Conservation (phyloP, 352 stramenopile species). For the Blastocystis sp. region DNA sequence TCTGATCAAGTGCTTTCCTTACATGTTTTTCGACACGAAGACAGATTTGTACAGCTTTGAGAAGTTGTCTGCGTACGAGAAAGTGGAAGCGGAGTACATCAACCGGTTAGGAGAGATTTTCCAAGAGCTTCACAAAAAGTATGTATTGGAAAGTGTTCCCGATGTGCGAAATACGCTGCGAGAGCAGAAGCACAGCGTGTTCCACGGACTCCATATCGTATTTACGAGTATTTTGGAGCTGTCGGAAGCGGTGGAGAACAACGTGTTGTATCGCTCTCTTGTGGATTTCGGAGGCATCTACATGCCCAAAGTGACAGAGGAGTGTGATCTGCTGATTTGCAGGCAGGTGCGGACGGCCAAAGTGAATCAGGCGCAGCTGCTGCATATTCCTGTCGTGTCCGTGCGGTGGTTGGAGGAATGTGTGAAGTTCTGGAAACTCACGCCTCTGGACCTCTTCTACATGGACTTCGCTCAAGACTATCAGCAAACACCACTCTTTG, state of each 20-base stretch:
- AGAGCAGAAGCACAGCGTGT: neutral
- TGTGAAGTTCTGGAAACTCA: slow-evolving; percentile 43
- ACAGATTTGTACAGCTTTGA: neutral
- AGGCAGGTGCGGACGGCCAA: slow-evolving; percentile 9
- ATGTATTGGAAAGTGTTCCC: neutral
- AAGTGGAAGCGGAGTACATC: slow-evolving; percentile 33
- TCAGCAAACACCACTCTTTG: neutral
- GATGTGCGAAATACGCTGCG: neutral
- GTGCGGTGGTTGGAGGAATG: slow-evolving; percentile 54
- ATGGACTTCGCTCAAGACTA: slow-evolving; percentile 47
- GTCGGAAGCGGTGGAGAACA: slow-evolving; percentile 15
- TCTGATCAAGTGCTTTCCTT: slow-evolving; percentile 49
- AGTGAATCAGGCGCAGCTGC: slow-evolving; percentile 28
- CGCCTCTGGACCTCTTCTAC: slow-evolving; percentile 10
- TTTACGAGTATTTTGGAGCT: slow-evolving; percentile 45
- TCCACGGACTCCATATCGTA: slow-evolving; percentile 6
- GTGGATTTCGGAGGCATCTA: slow-evolving; percentile 30
- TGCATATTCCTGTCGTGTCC: slow-evolving; percentile 24
- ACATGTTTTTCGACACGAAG: slow-evolving; percentile 48
- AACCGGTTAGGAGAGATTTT: slow-evolving; percentile 20
- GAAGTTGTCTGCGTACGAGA: neutral
- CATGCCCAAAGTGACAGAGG: neutral
- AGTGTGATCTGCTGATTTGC: slow-evolving; percentile 48
- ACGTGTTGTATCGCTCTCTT: slow-evolving; percentile 2
- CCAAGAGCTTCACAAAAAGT: neutral